These are phyloP conservation scores for Hyphodiscus hymeniophilus DNA, from an alignment of 495 filamentous ascomycete genomes.

Conservation along the genomic window DNA sequence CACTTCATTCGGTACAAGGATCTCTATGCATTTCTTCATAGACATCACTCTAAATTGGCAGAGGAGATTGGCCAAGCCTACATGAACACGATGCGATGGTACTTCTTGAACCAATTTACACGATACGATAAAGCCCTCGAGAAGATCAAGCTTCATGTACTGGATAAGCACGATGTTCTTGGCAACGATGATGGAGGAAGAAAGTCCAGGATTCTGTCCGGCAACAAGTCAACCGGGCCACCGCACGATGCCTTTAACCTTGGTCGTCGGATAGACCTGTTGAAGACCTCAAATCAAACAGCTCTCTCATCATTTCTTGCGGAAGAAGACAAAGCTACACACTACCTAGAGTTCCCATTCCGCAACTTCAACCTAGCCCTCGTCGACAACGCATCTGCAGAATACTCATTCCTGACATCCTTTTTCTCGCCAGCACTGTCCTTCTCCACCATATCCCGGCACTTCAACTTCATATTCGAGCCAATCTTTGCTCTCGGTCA, in stretches of 20 bases:
- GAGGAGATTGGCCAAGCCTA: conserved; percentile 90
- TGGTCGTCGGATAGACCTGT: conserved; percentile 72
- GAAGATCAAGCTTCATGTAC: conserved; percentile 71
- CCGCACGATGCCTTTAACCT: conserved; percentile 83
- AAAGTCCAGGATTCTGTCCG: conserved; percentile 41
- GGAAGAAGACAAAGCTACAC: conserved; percentile 76
- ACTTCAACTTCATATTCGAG: conserved; percentile 77
- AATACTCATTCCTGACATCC: conserved; percentile 85
- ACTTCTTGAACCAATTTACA: conserved; percentile 85
- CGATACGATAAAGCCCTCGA: conserved; percentile 78
- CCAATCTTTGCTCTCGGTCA: conserved; percentile 78
- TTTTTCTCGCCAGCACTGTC: conserved; percentile 67
- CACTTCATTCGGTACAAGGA: conserved; percentile 82
- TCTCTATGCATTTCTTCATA: conserved; percentile 73
- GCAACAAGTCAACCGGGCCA: conserved; percentile 35
- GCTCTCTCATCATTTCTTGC: conserved; percentile 76
- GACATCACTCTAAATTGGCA: conserved; percentile 67
- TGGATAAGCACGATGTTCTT: conserved; percentile 80
- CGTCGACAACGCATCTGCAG: conserved; percentile 87
- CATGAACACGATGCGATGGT: conserved; percentile 98
- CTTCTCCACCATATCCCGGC: conserved; percentile 46
- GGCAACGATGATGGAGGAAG: conserved; percentile 66
- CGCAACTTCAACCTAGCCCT: conserved; percentile 90
- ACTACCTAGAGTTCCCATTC: conserved; percentile 86
- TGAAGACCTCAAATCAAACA: conserved; percentile 58